phyloP scores from a whole-genome alignment of 805 yeast species.

The Cyberlindnera saturnus region DNA sequence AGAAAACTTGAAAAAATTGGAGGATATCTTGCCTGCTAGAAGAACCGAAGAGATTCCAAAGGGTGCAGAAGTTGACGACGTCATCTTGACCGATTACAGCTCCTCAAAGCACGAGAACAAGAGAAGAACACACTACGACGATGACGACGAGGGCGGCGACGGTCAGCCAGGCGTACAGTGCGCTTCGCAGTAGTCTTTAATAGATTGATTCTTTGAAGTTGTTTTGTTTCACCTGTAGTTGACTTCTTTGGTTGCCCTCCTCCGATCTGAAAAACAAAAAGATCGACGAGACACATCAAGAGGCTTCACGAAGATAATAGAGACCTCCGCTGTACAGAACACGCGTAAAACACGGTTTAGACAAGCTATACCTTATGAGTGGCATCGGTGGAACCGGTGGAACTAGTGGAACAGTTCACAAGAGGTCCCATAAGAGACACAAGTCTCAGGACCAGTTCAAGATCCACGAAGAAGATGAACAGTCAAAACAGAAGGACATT shows the following conservation, averaged over 20 bases:
- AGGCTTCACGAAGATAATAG: too few relatives aligned
- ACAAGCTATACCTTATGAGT: too few relatives aligned
- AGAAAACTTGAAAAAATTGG: slow-evolving; percentile 68
- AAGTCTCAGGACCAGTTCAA: too few relatives aligned
- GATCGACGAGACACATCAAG: too few relatives aligned
- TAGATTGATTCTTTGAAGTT: slow-evolving; percentile 10
- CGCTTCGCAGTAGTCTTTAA: slow-evolving; percentile 67
- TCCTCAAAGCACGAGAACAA: slow-evolving; percentile 49
- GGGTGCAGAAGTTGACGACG: slow-evolving; percentile 76
- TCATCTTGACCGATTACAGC: slow-evolving; percentile 62
- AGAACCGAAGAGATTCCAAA: slow-evolving; percentile 47
- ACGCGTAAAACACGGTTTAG: too few relatives aligned
- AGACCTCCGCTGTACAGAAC: too few relatives aligned
- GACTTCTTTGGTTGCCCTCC: background rate
- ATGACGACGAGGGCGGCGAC: slow-evolving; percentile 54
- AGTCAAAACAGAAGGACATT: too few relatives aligned
- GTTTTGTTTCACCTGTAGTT: background rate
- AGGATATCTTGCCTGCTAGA: slow-evolving; percentile 76
- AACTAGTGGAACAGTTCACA: background rate
- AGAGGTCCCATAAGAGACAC: too few relatives aligned
- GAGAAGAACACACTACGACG: slow-evolving; percentile 36
- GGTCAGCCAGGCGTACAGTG: slow-evolving; percentile 82
- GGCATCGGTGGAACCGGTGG: background rate
- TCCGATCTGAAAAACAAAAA: too few relatives aligned
- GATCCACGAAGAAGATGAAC: too few relatives aligned